These are phyloP conservation scores for Yamadazyma oceani DNA, from an alignment of 1,139 yeast species.

Conservation along the genomic window DNA sequence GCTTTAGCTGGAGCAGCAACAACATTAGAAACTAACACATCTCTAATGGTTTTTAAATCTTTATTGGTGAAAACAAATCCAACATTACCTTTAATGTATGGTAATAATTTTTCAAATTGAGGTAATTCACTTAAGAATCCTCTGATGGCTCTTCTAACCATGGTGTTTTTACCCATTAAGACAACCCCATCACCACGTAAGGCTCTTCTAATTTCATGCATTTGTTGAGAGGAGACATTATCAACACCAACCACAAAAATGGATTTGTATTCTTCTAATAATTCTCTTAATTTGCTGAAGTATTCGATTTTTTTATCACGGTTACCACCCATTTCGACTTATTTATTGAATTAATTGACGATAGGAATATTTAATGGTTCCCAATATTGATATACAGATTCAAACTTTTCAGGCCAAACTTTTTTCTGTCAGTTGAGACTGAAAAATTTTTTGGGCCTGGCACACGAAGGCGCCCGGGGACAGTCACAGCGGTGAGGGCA, in stretches of 20 bases:
- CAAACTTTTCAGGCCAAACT: slow-evolving; percentile 10
- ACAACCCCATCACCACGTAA: slow-evolving; percentile 94
- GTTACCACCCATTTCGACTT: slow-evolving; percentile 99
- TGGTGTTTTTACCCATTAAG: slow-evolving; percentile 99
- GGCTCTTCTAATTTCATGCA: slow-evolving; percentile 98
- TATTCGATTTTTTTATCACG: slow-evolving; percentile 97
- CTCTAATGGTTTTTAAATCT: slow-evolving; percentile 92
- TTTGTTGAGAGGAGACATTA: slow-evolving; percentile 99
- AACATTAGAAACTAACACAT: slow-evolving; percentile 81
- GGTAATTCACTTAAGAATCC: slow-evolving; percentile 93
- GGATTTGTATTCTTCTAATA: slow-evolving; percentile 95
- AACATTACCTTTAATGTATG: slow-evolving; percentile 95
- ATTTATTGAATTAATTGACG: slow-evolving; percentile 46
- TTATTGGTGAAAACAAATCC: slow-evolving; percentile 99
- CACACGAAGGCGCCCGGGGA: not conserved
- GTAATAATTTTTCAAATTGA: slow-evolving; percentile 92
- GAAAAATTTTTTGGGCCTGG: not conserved
- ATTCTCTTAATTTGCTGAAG: slow-evolving; percentile 92
- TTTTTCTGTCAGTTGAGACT: not conserved
- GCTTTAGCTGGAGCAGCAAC: slow-evolving; percentile 99
- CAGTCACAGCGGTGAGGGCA: slow-evolving; percentile 1
- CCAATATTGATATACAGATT: slow-evolving; percentile 14
- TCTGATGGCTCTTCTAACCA: slow-evolving; percentile 99
- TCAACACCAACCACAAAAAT: slow-evolving; percentile 99
- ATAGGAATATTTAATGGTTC: slow-evolving; percentile 94